Evolutionary conservation across 768 basidiomycete species (phyloP), one percentile per base, ranked within the genome.

Genomic region (Boletus sp.): DNA sequence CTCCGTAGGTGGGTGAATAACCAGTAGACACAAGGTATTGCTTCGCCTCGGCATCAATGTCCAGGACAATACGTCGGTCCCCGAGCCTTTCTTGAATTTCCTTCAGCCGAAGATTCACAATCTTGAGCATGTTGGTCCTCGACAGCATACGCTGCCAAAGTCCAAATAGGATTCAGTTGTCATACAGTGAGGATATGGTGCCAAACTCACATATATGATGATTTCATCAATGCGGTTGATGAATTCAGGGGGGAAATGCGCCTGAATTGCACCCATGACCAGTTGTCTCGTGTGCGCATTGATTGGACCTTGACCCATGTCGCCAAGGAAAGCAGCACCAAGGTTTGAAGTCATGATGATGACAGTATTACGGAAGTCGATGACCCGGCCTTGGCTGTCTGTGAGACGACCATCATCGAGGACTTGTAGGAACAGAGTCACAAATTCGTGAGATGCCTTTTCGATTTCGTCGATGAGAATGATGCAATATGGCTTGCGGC

Each of bases 291-390:
- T 87, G 47, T 78, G 72, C 0, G 79, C 66, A 19, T 74, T 82
- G 47, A 96, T 83, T 0, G 82, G 76, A 5, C 90, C 90, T 55
- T 86, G 83, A 4, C 79, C 79, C 76, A 87, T 80, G 46, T 91
- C 90, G 52, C 88, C 83, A 44, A 92, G 77, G 72, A 80, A 88
- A 21, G 78, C 76, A 6, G 90, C 88, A 41, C 91, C 94, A 19
- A 96, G 79, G 67, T 98, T 98, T 46, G 90, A 93, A 5, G 94
- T 96, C 84, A 96, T 89, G 71, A 94, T 89, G 68, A 96, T 92
- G 65, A 96, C 90, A 1, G 92, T 91, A 68, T 94, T 95, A 54
- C 85, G 79, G 79, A 93, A 93, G 71, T 91, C 87, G 19, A 91
- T 83, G 39, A 91, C 77, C 56, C 89, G 84, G n/a, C 93, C 93